Evolutionary conservation across 2,329 filamentous ascomycete species (phyloP), one percentile per base, ranked within the genome.

Genomic region (Fusarium sp.): DNA sequence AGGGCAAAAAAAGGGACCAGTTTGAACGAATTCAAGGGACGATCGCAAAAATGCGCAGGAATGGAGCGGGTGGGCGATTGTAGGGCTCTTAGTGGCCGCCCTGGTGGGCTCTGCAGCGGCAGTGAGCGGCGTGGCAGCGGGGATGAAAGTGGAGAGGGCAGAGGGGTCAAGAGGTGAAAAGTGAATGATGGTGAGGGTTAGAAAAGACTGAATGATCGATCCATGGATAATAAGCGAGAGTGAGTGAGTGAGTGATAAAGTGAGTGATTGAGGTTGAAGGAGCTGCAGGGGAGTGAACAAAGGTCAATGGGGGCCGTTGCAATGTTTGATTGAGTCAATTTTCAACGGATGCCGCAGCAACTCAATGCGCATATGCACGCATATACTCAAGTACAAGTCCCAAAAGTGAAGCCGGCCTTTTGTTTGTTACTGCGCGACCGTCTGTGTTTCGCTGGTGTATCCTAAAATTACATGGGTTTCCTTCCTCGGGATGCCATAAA

Each of bases 31-130:
- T 51, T 49, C 63, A 63, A 64, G 49, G 64, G 66, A 63, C 50
- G 62, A 69, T 69, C 53, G 62, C 46, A 69, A 34, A 53, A 64
- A 63, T 52, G 66, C 40, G 57, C 36, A 63, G 62, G 55, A 65
- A 71, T 69, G 67, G 67, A 70, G 63, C 67, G 67, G 59, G 59
- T 70, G 67, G 67, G 55, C 40, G 49, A 65, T 60, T 69, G 51
- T 69, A 71, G 67, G 67, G 64, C 67, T 71, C 59, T 61, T 70
- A 70, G 67, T 70, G 67, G 67, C 63, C 64, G 67, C 61, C 52
- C 40, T 58, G 58, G 62, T 61, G 62, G 66, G 52, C 50, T 63
- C 44, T 53, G 55, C 54, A 65, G 54, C 51, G 55, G 56, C 26
- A 69, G 56, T 51, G 40, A 38, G 51, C 45, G 42, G 53, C 55